A percentile compares a stretch with the other conserved stretches of the same genome.
Conservation (phyloP, 176 grass and related monocot species). For the Dactylis glomerata region DNA sequence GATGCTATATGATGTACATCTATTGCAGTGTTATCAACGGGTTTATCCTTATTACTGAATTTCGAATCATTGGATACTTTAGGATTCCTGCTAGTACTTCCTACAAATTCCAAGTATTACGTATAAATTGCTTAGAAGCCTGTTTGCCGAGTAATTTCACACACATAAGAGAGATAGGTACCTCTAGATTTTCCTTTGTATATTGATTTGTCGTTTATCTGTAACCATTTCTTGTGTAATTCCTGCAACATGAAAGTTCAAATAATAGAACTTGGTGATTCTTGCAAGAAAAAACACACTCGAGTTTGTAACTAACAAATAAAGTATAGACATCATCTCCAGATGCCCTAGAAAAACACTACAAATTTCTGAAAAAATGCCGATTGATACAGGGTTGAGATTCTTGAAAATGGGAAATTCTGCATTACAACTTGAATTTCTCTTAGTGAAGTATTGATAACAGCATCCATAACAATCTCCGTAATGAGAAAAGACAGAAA, state of each 20-base stretch:
- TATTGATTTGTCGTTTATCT: constrained; percentile 51
- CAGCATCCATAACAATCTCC: not conserved
- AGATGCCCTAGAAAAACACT: not conserved
- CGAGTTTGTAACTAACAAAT: constrained; percentile 14
- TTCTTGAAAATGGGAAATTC: constrained; percentile 8
- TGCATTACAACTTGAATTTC: not conserved
- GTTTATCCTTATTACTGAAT: constrained; percentile 28
- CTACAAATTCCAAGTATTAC: constrained; percentile 27
- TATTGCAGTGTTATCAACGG: not conserved
- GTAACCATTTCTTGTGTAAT: constrained; percentile 59
- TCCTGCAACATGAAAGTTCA: constrained; percentile 41
- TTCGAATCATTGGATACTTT: constrained; percentile 19
- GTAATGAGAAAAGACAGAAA: not conserved
- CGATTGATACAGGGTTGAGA: not conserved
- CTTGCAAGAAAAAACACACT: not conserved
- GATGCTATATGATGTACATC: constrained; percentile 26
- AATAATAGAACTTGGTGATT: not conserved
- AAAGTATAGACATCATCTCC: not conserved
- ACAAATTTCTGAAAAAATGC: not conserved
- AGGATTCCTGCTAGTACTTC: constrained; percentile 14
- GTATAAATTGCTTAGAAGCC: constrained; percentile 7
- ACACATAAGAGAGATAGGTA: constrained; percentile 15
- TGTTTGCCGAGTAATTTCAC: not conserved
- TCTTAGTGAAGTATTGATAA: not conserved
- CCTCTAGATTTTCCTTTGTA: constrained; percentile 44